Evolutionary conservation across 1,284 basidiomycete genomes (phyloP), one percentile per base, ranked within the genome.

Genomic region (Phellopilus nigrolimitatus): DNA sequence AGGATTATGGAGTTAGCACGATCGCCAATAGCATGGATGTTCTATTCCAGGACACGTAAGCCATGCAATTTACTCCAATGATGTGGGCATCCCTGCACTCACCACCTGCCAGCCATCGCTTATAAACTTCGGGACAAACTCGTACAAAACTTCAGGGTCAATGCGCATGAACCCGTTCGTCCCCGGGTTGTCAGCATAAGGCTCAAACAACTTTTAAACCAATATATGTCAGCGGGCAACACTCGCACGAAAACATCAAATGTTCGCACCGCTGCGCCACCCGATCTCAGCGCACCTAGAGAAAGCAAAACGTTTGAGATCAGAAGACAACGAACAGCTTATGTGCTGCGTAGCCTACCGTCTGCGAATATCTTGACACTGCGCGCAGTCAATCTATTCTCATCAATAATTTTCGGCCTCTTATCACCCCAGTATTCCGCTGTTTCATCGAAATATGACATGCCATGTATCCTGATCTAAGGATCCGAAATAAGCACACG

Each of bases 331-430:
- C n/a, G n/a, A n/a, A n/a, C 33, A 51, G 28, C 15, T 13, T 12
- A 25, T 9, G 38, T 8, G 25, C 15, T 33, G 40, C 33, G 40
- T 30, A 49, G 50, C 64, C 58, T 64, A 82, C 87, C 89, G 66
- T 92, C 90, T 13, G 86, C 87, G 65, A 95, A 93, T 9, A 97
- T 83, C 68, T 97, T 97, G 58, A 95, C 84, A 53, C 89, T 88
- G 24, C 88, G 81, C 13, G 85, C 76, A 22, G 74, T 84, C 17
- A 93, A 72, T 39, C 83, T 75, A 30, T 76, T 78, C 60, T 83
- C 71, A 37, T 73, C 73, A 47, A 84, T 69, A 8, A 89, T 68
- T 51, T 78, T 80, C 41, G 74, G 67, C 0, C 79, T 74, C 12
- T 69, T 68, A 56, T 88, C 80, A 19, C 89, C 90, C 77, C 89